Conservation (phyloP, 148 eudicot species). For the Polygonum maritimum region DNA sequence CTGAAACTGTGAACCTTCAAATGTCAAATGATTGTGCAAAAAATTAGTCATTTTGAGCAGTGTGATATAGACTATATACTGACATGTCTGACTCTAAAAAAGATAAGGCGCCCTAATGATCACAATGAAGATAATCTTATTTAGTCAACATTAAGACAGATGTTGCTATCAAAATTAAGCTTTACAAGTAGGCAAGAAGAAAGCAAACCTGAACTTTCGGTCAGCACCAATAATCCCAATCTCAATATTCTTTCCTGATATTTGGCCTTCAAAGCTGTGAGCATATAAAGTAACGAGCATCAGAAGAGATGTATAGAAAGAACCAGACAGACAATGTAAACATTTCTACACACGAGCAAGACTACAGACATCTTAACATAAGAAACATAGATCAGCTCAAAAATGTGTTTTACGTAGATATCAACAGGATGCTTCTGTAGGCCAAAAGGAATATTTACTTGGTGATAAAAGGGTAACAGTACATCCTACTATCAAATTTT, state of each 20-base stretch:
- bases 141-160: neutral
- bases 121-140: neutral
- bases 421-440: neutral
- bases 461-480: neutral
- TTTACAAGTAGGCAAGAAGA: neutral
- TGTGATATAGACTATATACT: no score
- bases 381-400: neutral
- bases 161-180: neutral
- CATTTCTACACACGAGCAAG: neutral
- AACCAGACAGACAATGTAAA: neutral
- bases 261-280: conserved; percentile 89
- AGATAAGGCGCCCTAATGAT: no score
- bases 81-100: no score
- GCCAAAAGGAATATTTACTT: neutral
- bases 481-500: neutral
- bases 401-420: neutral
- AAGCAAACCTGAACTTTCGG: conserved; percentile 63
- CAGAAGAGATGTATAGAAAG: neutral
- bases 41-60: no score
- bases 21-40: neutral
- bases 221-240: conserved; percentile 85
- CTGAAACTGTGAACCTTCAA: neutral
- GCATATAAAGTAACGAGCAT: neutral
- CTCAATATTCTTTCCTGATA: conserved; percentile 84
- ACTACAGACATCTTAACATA: neutral